Percentiles rank a stretch among this genome's conserved stretches.
Evolutionary conservation across 139 green algal genomes (phyloP).

Genomic region (Micractinium sp.): DNA sequence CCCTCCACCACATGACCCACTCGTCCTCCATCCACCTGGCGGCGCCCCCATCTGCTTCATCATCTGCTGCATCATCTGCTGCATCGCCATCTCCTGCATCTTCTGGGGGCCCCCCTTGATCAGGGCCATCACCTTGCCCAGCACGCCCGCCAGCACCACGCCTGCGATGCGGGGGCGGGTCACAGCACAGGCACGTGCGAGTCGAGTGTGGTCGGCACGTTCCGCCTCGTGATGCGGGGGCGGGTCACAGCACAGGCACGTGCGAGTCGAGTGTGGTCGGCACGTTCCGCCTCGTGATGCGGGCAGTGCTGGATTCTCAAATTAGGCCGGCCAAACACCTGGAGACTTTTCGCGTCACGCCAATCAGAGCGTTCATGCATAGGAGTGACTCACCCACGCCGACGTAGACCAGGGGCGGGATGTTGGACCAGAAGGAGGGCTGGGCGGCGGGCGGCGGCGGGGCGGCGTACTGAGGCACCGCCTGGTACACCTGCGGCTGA

Average conservation of each 20-base stretch:
- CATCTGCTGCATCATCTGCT: constrained; percentile 58
- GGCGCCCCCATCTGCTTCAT: constrained; percentile 51
- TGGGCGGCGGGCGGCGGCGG: background rate
- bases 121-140: constrained; percentile 33
- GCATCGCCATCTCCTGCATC: constrained; percentile 49
- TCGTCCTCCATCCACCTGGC: too few relatives aligned
- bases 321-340: too few relatives aligned
- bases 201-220: too few relatives aligned
- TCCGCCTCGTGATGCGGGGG: constrained; percentile 24
- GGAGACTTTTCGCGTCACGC: too few relatives aligned
- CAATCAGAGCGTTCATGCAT: too few relatives aligned
- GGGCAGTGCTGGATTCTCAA: too few relatives aligned
- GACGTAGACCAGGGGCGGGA: constrained; percentile 50
- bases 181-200: too few relatives aligned
- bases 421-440: constrained; percentile 29
- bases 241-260: too few relatives aligned
- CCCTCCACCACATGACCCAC: too few relatives aligned
- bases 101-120: constrained; percentile 45
- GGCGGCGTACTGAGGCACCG: constrained; percentile 19
- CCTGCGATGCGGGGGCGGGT: constrained; percentile 15
- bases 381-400: constrained; percentile 28
- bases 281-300: too few relatives aligned
- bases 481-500: constrained; percentile 19
- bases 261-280: too few relatives aligned
- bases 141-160: constrained; percentile 35